Conservation (phyloP, 2,329 filamentous ascomycete species). For the Pseudopyricularia javanii region DNA sequence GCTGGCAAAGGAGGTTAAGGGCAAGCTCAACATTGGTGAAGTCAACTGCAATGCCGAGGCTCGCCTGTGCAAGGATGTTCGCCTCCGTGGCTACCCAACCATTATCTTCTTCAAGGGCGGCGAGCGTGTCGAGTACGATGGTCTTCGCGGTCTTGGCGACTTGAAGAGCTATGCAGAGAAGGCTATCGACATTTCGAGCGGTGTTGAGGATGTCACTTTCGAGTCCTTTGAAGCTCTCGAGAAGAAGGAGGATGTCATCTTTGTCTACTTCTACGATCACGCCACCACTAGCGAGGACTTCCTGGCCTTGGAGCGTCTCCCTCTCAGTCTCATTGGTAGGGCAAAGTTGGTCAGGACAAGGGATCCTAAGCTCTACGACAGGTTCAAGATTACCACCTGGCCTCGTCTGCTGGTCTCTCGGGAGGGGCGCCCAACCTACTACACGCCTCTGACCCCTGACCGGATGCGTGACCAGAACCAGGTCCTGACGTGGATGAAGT, state of each 20-base stretch:
- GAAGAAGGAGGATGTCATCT: conserved; percentile 88
- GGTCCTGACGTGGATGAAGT: conserved; percentile 86
- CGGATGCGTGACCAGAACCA: conserved; percentile 83
- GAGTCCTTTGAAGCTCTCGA: conserved; percentile 70
- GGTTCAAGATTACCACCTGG: conserved; percentile 95
- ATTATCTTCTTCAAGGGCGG: conserved; percentile 86
- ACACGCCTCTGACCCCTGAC: conserved; percentile 71
- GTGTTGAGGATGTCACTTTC: conserved; percentile 71
- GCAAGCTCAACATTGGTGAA: conserved; percentile 81
- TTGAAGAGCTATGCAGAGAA: conserved; percentile 78
- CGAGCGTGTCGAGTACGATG: conserved; percentile 86
- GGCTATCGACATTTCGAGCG: conserved; percentile 63
- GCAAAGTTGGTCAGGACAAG: conserved; percentile 88
- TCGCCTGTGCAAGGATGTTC: conserved; percentile 84
- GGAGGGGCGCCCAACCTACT: conserved; percentile 83
- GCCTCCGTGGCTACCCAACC: conserved; percentile 70
- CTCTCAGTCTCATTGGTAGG: conserved; percentile 78
- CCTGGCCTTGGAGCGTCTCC: conserved; percentile 71
- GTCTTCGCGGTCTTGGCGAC: conserved; percentile 83
- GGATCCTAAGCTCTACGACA: conserved; percentile 59
- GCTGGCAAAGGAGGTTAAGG: conserved; percentile 83
- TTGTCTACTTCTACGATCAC: conserved; percentile 95
- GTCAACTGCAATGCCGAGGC: conserved; percentile 87
- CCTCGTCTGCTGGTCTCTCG: conserved; percentile 83
- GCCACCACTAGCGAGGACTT: conserved; percentile 92